Conservation (phyloP, 2,329 filamentous ascomycete genomes). For the Drechslera avenae region DNA sequence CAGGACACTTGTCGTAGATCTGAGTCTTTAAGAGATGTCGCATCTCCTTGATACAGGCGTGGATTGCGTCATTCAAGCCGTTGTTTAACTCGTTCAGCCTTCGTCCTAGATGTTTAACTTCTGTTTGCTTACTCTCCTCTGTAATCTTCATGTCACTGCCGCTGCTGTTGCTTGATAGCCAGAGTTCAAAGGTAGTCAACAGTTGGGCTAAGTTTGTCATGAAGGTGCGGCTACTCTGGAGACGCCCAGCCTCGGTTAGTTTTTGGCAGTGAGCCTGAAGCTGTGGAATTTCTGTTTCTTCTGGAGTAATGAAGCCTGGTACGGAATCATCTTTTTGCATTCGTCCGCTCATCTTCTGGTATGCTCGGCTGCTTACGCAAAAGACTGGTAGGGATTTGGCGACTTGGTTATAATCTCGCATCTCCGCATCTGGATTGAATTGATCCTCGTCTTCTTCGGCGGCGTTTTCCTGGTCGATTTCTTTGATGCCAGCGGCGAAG, state of each 20-base stretch:
- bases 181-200: constrained; percentile 59
- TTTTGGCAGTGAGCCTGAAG: constrained; percentile 64
- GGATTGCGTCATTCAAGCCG: constrained; percentile 50
- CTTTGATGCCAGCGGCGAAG: constrained; percentile 64
- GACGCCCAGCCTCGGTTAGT: constrained; percentile 59
- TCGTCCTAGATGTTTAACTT: constrained; percentile 48
- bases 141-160: constrained; percentile 50
- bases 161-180: constrained; percentile 55
- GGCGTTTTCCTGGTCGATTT: constrained; percentile 63
- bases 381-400: constrained; percentile 65
- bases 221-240: constrained; percentile 55
- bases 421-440: constrained; percentile 61
- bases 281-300: constrained; percentile 63
- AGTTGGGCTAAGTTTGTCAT: constrained; percentile 59
- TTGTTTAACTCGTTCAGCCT: constrained; percentile 50
- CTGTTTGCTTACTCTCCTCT: constrained; percentile 47
- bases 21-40: constrained; percentile 51
- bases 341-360: constrained; percentile 65
- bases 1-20: constrained; percentile 54
- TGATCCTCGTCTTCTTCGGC: constrained; percentile 59
- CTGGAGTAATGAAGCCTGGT: constrained; percentile 57
- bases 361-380: constrained; percentile 66
- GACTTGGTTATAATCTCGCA: constrained; percentile 64
- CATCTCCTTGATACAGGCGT: constrained; percentile 48
- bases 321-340: constrained; percentile 59